These are phyloP conservation scores for Saccharata proteae DNA, from an alignment of 2,329 filamentous ascomycete species.

Conservation along the genomic window DNA sequence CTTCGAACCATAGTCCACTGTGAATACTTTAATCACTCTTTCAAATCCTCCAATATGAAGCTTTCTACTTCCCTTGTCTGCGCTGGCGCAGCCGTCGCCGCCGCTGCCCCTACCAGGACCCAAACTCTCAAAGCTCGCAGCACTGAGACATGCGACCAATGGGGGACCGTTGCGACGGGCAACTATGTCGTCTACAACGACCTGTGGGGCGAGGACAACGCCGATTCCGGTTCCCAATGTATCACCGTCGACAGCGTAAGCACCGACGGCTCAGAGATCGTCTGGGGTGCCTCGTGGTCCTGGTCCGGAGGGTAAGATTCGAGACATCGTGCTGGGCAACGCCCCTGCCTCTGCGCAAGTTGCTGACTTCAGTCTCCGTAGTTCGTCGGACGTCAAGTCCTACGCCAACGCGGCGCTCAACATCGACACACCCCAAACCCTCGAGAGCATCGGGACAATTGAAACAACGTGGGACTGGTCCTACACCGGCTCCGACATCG, in stretches of 20 bases:
- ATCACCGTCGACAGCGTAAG: constrained; percentile 28
- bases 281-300: constrained; percentile 34
- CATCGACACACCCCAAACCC: constrained; percentile 15
- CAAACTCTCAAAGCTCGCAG: constrained; percentile 20
- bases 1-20: no score
- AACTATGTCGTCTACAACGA: constrained; percentile 27
- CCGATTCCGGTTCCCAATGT: constrained; percentile 35
- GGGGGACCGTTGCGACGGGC: constrained; percentile 17
- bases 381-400: constrained; percentile 27
- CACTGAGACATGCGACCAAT: constrained; percentile 22
- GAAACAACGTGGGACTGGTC: constrained; percentile 34
- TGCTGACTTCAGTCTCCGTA: constrained; percentile 9
- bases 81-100: constrained; percentile 17
- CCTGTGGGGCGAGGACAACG: constrained; percentile 31
- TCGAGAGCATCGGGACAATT: constrained; percentile 29
- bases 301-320: constrained; percentile 28
- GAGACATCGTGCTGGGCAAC: no score
- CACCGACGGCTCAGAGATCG: constrained; percentile 24
- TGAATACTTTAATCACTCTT: no score
- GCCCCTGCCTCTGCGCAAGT: background rate
- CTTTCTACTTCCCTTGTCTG: constrained; percentile 14
- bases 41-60: constrained; percentile 15
- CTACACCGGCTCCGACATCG: constrained; percentile 37
- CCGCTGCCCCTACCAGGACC: constrained; percentile 16
- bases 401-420: constrained; percentile 31